Evolutionary conservation across 2,329 filamentous ascomycete genomes (phyloP).

Genomic region (Colletotrichum truncatum): DNA sequence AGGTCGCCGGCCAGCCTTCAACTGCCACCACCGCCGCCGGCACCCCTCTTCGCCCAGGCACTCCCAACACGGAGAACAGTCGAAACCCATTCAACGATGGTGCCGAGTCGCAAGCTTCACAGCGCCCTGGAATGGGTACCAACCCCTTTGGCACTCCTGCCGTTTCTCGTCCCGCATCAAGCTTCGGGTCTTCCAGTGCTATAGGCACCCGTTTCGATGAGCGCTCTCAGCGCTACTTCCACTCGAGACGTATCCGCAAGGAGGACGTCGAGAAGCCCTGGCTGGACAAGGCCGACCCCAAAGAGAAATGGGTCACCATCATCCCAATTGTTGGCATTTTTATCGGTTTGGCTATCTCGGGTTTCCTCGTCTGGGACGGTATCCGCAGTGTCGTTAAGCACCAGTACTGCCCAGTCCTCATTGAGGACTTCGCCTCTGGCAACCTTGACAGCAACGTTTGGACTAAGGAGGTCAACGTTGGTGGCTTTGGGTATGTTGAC

Average conservation of each 20-base stretch:
- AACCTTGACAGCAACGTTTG: constrained; percentile 70
- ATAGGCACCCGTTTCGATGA: constrained; percentile 46
- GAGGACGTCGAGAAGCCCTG: constrained; percentile 81
- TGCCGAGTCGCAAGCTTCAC: constrained; percentile 45
- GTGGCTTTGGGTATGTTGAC: constrained; percentile 75
- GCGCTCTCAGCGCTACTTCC: constrained; percentile 69
- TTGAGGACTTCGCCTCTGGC: constrained; percentile 69
- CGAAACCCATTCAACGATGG: constrained; percentile 53
- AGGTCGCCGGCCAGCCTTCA: constrained; percentile 42
- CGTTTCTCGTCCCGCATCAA: constrained; percentile 56
- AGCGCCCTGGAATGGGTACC: constrained; percentile 36
- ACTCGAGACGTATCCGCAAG: constrained; percentile 77
- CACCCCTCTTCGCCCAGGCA: constrained; percentile 51
- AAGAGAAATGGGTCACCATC: constrained; percentile 88
- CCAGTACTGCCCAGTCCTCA: constrained; percentile 75
- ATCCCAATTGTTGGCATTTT: constrained; percentile 78
- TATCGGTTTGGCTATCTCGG: constrained; percentile 73
- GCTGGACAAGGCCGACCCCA: constrained; percentile 76
- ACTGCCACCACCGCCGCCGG: constrained; percentile 46
- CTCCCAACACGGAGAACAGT: constrained; percentile 50
- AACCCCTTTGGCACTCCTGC: constrained; percentile 59
- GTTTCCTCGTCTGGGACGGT: constrained; percentile 80
- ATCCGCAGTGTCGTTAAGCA: constrained; percentile 76
- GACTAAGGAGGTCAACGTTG: constrained; percentile 79
- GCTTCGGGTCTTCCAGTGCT: constrained; percentile 55